Evolutionary conservation across 768 basidiomycete species (phyloP).

Genomic region (Podaxis sp.): DNA sequence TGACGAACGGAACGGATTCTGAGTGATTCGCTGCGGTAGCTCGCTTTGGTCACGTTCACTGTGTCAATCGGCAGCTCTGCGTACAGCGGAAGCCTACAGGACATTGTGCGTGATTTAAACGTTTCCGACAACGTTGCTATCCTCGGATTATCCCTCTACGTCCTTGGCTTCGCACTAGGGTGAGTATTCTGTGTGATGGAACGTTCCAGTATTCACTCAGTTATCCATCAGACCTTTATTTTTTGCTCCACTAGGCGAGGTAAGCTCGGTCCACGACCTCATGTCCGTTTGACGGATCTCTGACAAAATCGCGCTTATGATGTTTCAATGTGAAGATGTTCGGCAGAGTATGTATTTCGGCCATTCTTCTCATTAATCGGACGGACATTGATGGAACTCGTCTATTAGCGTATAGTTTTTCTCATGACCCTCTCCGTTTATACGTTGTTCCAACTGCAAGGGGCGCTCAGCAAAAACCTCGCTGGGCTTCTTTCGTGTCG

Average conservation of each 20-base stretch:
- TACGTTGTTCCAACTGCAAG: slow-evolving; percentile 51
- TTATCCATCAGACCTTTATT: slow-evolving; percentile 38
- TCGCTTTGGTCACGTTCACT: slow-evolving; percentile 53
- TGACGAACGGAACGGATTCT: slow-evolving; percentile 1
- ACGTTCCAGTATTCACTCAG: not conserved
- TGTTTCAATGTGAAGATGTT: slow-evolving; percentile 34
- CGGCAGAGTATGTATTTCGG: slow-evolving; percentile 42
- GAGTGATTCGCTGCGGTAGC: slow-evolving; percentile 24
- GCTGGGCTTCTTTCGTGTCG: slow-evolving; percentile 49
- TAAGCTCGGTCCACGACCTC: slow-evolving; percentile 21
- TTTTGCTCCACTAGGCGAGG: slow-evolving; percentile 62
- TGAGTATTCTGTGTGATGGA: slow-evolving; percentile 24
- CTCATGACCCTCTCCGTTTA: slow-evolving; percentile 50
- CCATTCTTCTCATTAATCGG: not conserved
- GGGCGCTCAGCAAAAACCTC: slow-evolving; percentile 47
- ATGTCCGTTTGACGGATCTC: slow-evolving; percentile 10
- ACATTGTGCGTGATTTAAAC: slow-evolving; percentile 43
- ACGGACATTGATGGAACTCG: not conserved
- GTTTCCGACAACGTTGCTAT: slow-evolving; percentile 52
- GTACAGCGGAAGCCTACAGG: slow-evolving; percentile 50
- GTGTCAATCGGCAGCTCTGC: slow-evolving; percentile 60
- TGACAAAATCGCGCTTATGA: slow-evolving; percentile 11
- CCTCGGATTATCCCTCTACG: slow-evolving; percentile 59
- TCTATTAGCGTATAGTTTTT: slow-evolving; percentile 48
- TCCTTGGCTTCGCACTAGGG: slow-evolving; percentile 63